Conservation (phyloP, 192 early-diverging fungal genomes). For the Mortierella hygrophila region DNA sequence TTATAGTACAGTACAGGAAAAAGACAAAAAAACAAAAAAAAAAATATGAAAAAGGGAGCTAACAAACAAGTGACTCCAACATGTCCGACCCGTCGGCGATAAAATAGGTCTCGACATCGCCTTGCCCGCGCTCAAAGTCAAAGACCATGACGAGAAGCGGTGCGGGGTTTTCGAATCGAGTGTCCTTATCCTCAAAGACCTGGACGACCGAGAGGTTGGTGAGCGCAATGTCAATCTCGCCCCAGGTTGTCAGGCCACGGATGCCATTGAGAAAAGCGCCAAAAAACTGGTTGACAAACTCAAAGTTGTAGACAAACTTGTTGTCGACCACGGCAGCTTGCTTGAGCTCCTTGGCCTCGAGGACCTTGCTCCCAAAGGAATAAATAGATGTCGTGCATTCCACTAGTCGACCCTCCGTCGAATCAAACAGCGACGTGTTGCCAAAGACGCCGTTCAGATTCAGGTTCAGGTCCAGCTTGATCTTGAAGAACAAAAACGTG, state of each 20-base stretch:
- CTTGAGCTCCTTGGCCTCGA: constrained; percentile 64
- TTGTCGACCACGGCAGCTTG: constrained; percentile 58
- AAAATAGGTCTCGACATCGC: constrained; percentile 61
- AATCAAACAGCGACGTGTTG: constrained; percentile 65
- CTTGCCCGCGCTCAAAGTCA: constrained; percentile 67
- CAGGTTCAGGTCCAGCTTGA: constrained; percentile 65
- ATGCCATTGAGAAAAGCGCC: constrained; percentile 67
- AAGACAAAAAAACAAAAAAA: background rate
- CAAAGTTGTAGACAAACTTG: constrained; percentile 67
- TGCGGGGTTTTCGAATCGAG: constrained; percentile 37
- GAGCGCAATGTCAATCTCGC: constrained; percentile 66
- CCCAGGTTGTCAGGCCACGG: constrained; percentile 59
- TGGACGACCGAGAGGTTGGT: constrained; percentile 65
- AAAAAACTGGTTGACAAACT: constrained; percentile 70
- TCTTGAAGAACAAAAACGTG: constrained; percentile 53
- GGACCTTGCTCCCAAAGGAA: constrained; percentile 63
- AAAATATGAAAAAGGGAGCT: background rate
- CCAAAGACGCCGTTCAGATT: constrained; percentile 58
- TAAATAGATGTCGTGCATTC: constrained; percentile 67
- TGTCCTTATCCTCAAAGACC: constrained; percentile 59
- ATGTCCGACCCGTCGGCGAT: constrained; percentile 57
- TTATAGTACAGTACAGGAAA: background rate
- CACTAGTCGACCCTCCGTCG: constrained; percentile 59
- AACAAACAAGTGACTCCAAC: constrained; percentile 40
- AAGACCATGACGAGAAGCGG: constrained; percentile 62